phyloP scores from a whole-genome alignment of 257 asterid genomes.

The Solanum virginianum region DNA sequence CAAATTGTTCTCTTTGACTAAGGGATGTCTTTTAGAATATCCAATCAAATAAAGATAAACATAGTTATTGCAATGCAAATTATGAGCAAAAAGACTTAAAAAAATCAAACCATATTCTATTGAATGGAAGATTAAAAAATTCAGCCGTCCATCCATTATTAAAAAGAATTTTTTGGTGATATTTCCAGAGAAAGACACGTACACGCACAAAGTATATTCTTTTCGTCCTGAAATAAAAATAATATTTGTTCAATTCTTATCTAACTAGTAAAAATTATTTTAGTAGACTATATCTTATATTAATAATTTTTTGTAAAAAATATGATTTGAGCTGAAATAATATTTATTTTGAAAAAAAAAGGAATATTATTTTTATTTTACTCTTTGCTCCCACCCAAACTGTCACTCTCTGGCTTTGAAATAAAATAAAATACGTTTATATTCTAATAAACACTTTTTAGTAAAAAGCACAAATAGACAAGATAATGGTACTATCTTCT shows the following conservation, averaged over 20 bases:
- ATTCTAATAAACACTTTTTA: conserved; percentile 9
- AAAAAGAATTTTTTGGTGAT: not conserved
- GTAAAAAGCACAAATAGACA: conserved; percentile 36
- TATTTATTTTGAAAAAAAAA: too few species aligned
- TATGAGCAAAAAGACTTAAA: not conserved
- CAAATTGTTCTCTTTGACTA: not conserved
- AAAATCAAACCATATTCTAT: not conserved
- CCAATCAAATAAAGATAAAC: not conserved
- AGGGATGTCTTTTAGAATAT: not conserved
- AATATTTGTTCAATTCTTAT: too few species aligned
- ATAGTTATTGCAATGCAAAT: not conserved
- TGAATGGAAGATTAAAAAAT: not conserved
- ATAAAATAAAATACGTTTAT: not conserved
- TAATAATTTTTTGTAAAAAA: too few species aligned
- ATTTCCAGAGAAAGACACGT: not conserved
- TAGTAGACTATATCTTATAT: too few species aligned
- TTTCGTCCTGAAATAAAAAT: too few species aligned
- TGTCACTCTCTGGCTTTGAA: conserved; percentile 9
- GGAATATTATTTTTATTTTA: not conserved
- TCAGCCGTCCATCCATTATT: not conserved
- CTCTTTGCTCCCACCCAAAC: not conserved
- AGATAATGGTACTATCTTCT: conserved; percentile 12
- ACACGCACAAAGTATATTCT: not conserved
- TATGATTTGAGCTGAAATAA: too few species aligned
- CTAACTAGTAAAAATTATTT: too few species aligned